Percentiles rank a stretch among this genome's conserved stretches.
Conservation (phyloP, 1,284 basidiomycete species). For the Boletellus sp. region DNA sequence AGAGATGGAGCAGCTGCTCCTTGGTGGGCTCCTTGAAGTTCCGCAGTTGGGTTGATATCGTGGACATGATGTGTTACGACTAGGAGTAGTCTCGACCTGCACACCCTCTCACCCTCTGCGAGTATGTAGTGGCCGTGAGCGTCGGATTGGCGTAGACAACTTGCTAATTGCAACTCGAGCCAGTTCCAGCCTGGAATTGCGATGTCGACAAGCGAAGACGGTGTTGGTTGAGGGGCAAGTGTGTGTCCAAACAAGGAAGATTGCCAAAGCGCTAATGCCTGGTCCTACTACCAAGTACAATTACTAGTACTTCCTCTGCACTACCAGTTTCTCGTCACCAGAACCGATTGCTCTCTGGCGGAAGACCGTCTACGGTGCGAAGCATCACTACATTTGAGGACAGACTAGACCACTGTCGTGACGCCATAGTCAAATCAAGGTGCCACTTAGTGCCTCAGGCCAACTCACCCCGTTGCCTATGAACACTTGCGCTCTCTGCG, state of each 20-base stretch:
- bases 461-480: constrained; percentile 36
- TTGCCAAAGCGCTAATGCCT: not conserved
- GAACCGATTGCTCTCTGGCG: constrained; percentile 27
- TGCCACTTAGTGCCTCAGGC: not conserved
- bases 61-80: constrained; percentile 51
- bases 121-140: not conserved
- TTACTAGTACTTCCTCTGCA: too few species aligned
- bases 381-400: constrained; percentile 52
- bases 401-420: constrained; percentile 50
- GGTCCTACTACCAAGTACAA: too few species aligned
- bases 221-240: constrained; percentile 13
- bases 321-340: constrained; percentile 12
- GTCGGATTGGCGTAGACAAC: not conserved
- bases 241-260: constrained; percentile 20
- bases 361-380: constrained; percentile 32
- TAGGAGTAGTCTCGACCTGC: not conserved
- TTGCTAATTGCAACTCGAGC: not conserved
- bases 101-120: not conserved
- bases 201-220: not conserved
- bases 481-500: constrained; percentile 38
- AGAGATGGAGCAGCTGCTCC: constrained; percentile 77
- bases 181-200: constrained; percentile 1
- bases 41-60: constrained; percentile 80
- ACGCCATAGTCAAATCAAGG: not conserved
- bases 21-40: constrained; percentile 89